phyloP scores from a whole-genome alignment of 768 basidiomycete species.

The Tylopilus felleus region DNA sequence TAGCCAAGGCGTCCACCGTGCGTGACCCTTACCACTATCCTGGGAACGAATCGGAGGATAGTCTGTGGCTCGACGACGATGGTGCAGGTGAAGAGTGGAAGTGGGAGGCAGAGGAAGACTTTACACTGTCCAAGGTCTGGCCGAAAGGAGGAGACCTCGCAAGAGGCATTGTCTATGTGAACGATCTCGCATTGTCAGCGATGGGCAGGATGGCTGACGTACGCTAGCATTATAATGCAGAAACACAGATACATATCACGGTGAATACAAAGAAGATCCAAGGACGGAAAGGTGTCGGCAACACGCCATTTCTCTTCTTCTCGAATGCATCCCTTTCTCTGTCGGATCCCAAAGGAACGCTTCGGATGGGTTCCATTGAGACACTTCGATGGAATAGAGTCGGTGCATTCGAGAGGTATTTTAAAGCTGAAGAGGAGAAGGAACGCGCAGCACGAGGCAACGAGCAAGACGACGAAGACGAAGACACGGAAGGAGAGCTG shows the following conservation, averaged over 20 bases:
- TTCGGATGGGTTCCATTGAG: constrained; percentile 23
- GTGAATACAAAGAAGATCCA: constrained; percentile 52
- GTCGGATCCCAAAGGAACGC: constrained; percentile 19
- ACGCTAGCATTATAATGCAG: constrained; percentile 49
- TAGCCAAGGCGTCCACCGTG: constrained; percentile 49
- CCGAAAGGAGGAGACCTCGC: constrained; percentile 38
- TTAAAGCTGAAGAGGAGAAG: constrained; percentile 28
- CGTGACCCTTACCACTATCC: constrained; percentile 47
- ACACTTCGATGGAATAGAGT: constrained; percentile 31
- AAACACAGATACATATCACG: constrained; percentile 60
- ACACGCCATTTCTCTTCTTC: constrained; percentile 58
- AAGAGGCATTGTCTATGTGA: constrained; percentile 60
- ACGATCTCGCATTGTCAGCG: constrained; percentile 22
- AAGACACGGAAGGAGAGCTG: constrained; percentile 24
- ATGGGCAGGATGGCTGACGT: background rate
- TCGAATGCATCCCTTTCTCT: constrained; percentile 43
- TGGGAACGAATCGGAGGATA: constrained; percentile 38
- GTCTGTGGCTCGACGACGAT: constrained; percentile 27
- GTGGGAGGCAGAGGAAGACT: constrained; percentile 72
- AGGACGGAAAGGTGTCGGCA: constrained; percentile 54
- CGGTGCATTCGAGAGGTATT: constrained; percentile 25
- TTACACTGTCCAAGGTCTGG: constrained; percentile 59
- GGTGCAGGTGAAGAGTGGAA: constrained; percentile 50
- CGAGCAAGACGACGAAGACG: constrained; percentile 20
- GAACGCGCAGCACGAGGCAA: constrained; percentile 19